A percentile compares a stretch with the other conserved stretches of the same genome.
Conservation (phyloP, 768 basidiomycete genomes). For the Termitomyces sp. region DNA sequence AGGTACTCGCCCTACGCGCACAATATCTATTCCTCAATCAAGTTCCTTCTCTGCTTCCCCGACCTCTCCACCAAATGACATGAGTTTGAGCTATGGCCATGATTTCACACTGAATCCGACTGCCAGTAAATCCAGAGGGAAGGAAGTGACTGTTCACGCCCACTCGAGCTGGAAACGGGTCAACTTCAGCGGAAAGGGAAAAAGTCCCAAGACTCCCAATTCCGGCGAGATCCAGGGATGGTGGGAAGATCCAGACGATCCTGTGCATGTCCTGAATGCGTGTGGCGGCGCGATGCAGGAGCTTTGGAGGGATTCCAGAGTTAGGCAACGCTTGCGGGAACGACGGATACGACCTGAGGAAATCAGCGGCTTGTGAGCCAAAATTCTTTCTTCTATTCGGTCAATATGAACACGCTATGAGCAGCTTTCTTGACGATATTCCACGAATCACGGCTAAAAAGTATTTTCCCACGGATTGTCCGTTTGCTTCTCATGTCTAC, state of each 20-base stretch:
- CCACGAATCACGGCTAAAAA: slow-evolving; percentile 73
- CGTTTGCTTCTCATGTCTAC: slow-evolving; percentile 18
- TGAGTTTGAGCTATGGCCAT: slow-evolving; percentile 18
- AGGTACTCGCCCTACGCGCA: slow-evolving; percentile 40
- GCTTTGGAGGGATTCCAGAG: slow-evolving; percentile 72
- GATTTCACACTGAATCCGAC: slow-evolving; percentile 21
- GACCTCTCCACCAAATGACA: slow-evolving; percentile 22
- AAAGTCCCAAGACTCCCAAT: slow-evolving; percentile 65
- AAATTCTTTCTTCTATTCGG: slow-evolving; percentile 3
- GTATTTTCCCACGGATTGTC: slow-evolving; percentile 77
- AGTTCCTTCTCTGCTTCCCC: slow-evolving; percentile 24
- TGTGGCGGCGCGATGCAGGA: slow-evolving; percentile 64
- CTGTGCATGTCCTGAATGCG: slow-evolving; percentile 64
- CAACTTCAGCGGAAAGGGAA: slow-evolving; percentile 51
- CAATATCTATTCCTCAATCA: slow-evolving; percentile 40
- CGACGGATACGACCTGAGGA: slow-evolving; percentile 70
- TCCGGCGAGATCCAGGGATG: slow-evolving; percentile 72
- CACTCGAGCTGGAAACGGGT: slow-evolving; percentile 71
- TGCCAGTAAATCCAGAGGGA: slow-evolving; percentile 31
- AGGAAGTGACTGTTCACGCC: slow-evolving; percentile 58
- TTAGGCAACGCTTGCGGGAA: slow-evolving; percentile 59
- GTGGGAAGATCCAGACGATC: slow-evolving; percentile 85
- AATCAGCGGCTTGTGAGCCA: slow-evolving; percentile 77
- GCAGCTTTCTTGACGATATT: slow-evolving; percentile 78
- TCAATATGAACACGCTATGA: slow-evolving; percentile 5